Evolutionary conservation across 768 basidiomycete species (phyloP), one percentile per base, ranked within the genome.

Genomic region (Agaricus blazei): DNA sequence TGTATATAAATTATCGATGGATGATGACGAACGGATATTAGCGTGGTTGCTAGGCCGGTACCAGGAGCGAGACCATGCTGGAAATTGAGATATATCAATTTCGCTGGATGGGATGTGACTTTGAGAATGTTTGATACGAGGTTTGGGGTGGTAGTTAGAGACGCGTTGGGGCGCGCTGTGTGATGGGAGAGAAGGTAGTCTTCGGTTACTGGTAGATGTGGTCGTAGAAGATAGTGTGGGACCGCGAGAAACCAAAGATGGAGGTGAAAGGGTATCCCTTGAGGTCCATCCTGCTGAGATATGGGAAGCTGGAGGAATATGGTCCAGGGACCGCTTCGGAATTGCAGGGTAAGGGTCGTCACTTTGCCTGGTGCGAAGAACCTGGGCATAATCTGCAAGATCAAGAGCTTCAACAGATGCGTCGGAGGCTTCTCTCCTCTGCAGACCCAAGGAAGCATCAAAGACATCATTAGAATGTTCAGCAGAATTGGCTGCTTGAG

Each of bases 321-420:
- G 64, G 58, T 50, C 65, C 54, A 53, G 67, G 2, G 60, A 47
- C 46, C 63, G 54, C 4, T 41, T 45, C 36, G 40, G 65, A 49
- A 69, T 68, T 9, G 67, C 56, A 11, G 70, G 72, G 56, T 70
- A 72, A 28, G 66, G 68, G 60, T 71, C 69, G 47, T 68, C 60
- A 45, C 64, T 60, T 62, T 68, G 68, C 57, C 74, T 67, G 34
- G 68, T 51, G 40, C 72, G 69, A 24, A 85, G 72, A 19, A 80
- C 81, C 57, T 65, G 70, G 6, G 84, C 75, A 67, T 87, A 89
- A 65, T 87, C 87, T 31, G 85, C 85, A 24, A 89, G 74, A 68
- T 89, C 87, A 52, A 87, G 75, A 2, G 85, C 85, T 64, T 88
- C 85, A 1, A 87, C 77, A 52, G 84, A 86, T 27, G 75, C 77